Evolutionary conservation across 2,329 filamentous ascomycete genomes (phyloP).

Genomic region (Trichoderma oligosporum): DNA sequence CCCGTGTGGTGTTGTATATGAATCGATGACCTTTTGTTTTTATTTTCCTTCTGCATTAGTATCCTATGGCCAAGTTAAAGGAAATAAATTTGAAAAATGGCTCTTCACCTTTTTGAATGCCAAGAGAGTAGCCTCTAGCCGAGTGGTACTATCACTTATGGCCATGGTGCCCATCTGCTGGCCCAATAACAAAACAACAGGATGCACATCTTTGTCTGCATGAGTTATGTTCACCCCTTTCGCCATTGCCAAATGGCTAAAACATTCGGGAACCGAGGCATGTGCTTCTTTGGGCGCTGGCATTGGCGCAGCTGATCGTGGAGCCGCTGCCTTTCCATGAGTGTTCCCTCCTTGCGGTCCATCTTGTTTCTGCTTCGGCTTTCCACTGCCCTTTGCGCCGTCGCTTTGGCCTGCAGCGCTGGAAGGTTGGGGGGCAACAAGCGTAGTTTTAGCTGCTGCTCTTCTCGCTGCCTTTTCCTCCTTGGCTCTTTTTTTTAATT

Average conservation of each 20-base stretch:
- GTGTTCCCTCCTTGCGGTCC: conserved; percentile 30
- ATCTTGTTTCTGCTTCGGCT: conserved; percentile 47
- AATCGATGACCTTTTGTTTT: conserved; percentile 68
- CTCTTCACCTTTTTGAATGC: conserved; percentile 75
- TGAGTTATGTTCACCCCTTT: conserved; percentile 52
- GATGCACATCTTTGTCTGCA: conserved; percentile 76
- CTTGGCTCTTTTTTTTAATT: conserved; percentile 84
- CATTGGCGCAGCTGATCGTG: conserved; percentile 30
- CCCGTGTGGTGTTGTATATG: conserved; percentile 84
- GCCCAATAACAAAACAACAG: conserved; percentile 77
- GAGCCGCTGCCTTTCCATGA: conserved; percentile 35
- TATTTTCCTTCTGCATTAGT: neutral
- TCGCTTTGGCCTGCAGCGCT: conserved; percentile 36
- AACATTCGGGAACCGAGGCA: conserved; percentile 64
- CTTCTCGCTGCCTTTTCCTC: conserved; percentile 87
- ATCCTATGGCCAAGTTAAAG: neutral
- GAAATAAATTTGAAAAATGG: neutral
- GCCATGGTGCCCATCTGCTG: conserved; percentile 87
- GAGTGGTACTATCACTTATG: conserved; percentile 82
- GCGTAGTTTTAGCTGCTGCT: conserved; percentile 63
- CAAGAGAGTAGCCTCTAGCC: conserved; percentile 80
- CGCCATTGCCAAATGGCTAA: conserved; percentile 76
- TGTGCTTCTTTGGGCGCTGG: conserved; percentile 49
- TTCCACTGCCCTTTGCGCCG: conserved; percentile 44
- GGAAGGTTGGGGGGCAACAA: conserved; percentile 42